phyloP scores from a whole-genome alignment of 257 asterid genomes.

The Nicotiana otophora region DNA sequence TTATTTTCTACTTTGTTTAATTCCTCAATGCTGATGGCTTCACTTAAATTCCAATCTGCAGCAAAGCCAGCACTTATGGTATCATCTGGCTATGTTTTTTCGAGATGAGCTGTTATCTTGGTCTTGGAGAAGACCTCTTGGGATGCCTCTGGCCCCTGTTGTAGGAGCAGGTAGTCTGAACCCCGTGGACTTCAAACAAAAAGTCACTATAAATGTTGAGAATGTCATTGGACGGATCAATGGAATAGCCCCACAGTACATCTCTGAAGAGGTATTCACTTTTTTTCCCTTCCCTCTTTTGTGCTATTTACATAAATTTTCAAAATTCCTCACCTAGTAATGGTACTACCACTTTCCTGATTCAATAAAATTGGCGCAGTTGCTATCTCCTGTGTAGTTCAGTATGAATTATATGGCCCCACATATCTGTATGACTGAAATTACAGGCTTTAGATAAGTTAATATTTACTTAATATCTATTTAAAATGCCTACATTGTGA shows the following conservation, averaged over 20 bases:
- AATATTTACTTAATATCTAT: not conserved
- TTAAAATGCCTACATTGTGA: not conserved
- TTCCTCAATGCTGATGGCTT: constrained; percentile 13
- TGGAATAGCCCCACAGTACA: constrained; percentile 78
- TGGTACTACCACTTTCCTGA: not conserved
- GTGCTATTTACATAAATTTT: not conserved
- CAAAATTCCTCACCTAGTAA: not conserved
- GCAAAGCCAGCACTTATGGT: constrained; percentile 97
- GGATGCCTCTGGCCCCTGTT: constrained; percentile 65
- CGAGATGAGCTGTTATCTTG: constrained; percentile 98
- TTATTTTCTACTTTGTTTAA: constrained; percentile 1
- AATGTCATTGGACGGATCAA: constrained; percentile 73
- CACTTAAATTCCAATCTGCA: constrained; percentile 31
- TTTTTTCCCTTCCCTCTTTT: not conserved
- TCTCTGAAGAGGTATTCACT: constrained; percentile 81
- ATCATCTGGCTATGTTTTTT: constrained; percentile 97
- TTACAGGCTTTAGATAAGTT: not conserved
- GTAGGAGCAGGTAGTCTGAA: constrained; percentile 69
- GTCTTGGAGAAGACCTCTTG: constrained; percentile 98
- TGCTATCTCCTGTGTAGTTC: not conserved
- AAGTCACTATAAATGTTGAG: constrained; percentile 75
- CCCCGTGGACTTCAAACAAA: constrained; percentile 78
- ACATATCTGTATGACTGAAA: not conserved
- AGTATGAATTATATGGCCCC: not conserved
- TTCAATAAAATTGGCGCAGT: not conserved